Evolutionary conservation across 148 eudicot genomes (phyloP).

Genomic region (Cornus controversa): DNA sequence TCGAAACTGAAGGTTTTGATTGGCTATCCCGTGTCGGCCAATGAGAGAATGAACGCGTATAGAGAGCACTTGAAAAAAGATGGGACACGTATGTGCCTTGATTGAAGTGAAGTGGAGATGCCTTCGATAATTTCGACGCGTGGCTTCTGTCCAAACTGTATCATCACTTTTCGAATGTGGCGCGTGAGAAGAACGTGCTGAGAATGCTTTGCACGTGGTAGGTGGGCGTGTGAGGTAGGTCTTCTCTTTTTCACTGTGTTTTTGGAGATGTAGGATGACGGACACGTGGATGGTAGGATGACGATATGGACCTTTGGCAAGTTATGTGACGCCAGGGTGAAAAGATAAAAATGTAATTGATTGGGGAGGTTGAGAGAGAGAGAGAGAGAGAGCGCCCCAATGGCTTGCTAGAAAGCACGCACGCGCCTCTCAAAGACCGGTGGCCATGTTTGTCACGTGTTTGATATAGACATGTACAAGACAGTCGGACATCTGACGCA

Average conservation of each 20-base stretch:
- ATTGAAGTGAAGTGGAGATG: neutral
- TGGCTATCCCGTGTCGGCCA: conserved; percentile 10
- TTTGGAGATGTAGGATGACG: too few relatives aligned
- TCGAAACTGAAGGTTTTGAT: conserved; percentile 9
- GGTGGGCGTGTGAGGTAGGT: neutral
- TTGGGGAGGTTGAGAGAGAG: too few relatives aligned
- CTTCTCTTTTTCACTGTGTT: too few relatives aligned
- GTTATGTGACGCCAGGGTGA: neutral
- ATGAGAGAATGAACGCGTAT: conserved; percentile 21
- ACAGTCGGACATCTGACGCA: too few relatives aligned
- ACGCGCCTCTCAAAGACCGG: too few relatives aligned
- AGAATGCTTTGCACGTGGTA: neutral
- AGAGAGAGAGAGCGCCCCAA: too few relatives aligned
- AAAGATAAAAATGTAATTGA: too few relatives aligned
- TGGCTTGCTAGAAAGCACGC: too few relatives aligned
- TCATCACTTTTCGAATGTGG: neutral
- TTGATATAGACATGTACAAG: too few relatives aligned
- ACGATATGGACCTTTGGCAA: neutral
- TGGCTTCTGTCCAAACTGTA: neutral
- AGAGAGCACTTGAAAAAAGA: neutral
- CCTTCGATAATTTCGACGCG: neutral
- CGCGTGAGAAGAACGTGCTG: neutral
- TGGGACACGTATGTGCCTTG: conserved; percentile 27
- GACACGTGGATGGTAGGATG: neutral
- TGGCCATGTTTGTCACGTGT: too few relatives aligned